Conservation (phyloP, 2,329 filamentous ascomycete species). For the Aureobasidium melanogenum region DNA sequence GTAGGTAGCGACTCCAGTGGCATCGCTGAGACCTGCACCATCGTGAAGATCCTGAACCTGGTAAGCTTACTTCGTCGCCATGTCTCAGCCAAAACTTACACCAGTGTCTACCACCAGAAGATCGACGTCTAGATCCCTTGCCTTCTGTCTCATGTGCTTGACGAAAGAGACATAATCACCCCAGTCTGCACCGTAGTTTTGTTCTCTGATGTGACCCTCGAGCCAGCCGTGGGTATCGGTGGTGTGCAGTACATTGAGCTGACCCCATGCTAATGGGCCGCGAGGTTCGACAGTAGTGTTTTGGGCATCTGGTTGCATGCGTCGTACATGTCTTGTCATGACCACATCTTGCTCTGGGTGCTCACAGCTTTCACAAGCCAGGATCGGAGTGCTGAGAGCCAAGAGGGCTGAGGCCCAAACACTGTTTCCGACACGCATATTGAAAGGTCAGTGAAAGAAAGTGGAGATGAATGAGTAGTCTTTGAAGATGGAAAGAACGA, state of each 20-base stretch:
- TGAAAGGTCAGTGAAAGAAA: not conserved
- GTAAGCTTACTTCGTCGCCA: not conserved
- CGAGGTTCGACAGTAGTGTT: constrained; percentile 30
- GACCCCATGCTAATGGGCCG: constrained; percentile 49
- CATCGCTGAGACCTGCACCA: constrained; percentile 54
- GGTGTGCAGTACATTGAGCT: constrained; percentile 59
- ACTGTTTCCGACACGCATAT: not conserved
- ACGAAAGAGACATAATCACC: constrained; percentile 56
- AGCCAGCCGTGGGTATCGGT: constrained; percentile 47
- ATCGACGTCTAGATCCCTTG: constrained; percentile 49
- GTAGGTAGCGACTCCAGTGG: constrained; percentile 29
- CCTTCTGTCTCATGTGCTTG: constrained; percentile 51
- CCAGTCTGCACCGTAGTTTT: constrained; percentile 58
- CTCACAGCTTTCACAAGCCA: constrained; percentile 31
- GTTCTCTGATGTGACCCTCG: constrained; percentile 44
- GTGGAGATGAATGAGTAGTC: not conserved
- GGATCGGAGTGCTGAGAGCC: not conserved
- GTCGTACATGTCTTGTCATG: constrained; percentile 32
- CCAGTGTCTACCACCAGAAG: constrained; percentile 53
- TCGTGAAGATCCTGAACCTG: constrained; percentile 49
- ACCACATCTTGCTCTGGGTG: constrained; percentile 33
- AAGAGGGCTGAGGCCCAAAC: not conserved
- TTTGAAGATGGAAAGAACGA: not conserved
- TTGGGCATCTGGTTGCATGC: constrained; percentile 38
- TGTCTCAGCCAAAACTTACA: not conserved